Percentiles rank a stretch among this genome's conserved stretches.
Evolutionary conservation across 164 flowering plant genomes (phyloP).

Genomic region (Amborella trichopoda): DNA sequence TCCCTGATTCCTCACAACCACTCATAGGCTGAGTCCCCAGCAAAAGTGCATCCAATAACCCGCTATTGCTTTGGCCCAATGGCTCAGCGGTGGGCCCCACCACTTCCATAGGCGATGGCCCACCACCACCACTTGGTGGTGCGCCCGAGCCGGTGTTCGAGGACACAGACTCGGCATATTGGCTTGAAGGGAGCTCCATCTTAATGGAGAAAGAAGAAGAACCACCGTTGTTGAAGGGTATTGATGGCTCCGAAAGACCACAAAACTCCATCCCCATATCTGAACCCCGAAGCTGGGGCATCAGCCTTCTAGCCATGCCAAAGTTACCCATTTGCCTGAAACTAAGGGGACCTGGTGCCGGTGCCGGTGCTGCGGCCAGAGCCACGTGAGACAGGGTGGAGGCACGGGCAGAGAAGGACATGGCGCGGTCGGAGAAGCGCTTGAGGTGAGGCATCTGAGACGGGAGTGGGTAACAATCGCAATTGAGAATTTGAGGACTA

Average conservation of each 20-base stretch:
- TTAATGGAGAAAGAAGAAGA: conserved; percentile 8
- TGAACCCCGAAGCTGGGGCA: neutral
- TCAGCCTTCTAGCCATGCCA: neutral
- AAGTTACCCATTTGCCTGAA: neutral
- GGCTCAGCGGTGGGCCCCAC: neutral
- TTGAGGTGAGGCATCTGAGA: too few species aligned
- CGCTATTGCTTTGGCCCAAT: conserved; percentile 12
- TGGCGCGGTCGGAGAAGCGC: neutral
- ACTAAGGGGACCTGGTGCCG: neutral
- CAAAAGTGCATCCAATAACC: conserved; percentile 33
- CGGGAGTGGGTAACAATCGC: too few species aligned
- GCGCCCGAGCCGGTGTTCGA: neutral
- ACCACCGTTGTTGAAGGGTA: conserved; percentile 3
- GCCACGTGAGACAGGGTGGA: neutral
- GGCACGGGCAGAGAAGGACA: neutral
- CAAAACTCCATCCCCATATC: neutral
- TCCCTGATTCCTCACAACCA: conserved; percentile 3
- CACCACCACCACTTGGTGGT: conserved; percentile 4
- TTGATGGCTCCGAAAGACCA: neutral
- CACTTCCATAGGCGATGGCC: neutral
- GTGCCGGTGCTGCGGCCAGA: neutral
- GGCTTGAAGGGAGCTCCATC: conserved; percentile 37
- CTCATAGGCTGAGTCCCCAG: conserved; percentile 24
- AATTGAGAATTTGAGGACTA: neutral
- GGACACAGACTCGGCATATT: conserved; percentile 11